Base-by-base conservation (phyloP, 2,329 filamentous ascomycete genomes). In the Fusarium avenaceum region DNA sequence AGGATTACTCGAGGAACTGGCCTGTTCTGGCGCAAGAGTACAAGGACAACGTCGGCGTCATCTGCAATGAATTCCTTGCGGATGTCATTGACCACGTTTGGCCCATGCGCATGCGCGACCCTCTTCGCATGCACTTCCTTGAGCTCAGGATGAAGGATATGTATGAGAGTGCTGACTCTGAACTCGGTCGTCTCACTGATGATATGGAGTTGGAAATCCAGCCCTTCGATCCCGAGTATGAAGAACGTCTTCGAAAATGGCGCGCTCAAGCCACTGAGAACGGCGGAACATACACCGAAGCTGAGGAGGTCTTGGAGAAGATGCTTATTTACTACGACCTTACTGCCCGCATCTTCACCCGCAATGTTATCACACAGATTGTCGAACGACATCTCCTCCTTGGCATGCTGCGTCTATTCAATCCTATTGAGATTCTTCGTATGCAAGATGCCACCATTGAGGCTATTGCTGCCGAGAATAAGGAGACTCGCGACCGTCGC, bases 291-390 rank as follows among this genome's bases (percentile, higher is more conserved):
- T 85, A 84, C 67, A 82, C 80, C 3, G 83, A 86, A 58, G 84
- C 84, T 0, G 82, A 86, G 60, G 84, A 86, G 72, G 83, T 86
- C 0, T 70, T 85, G 26, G 84, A 86, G 73, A 86, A 86, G 78
- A 86, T 85, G 84, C 77, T 86, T 52, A 86, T 86, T 63, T 86
- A 84, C 76, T 86, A 86, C 64, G 83, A 86, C 39, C 79, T 86
- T 10, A 84, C 83, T 3, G 82, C 83, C 8, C 83, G 84, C 71
- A 83, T 82, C 48, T 86, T 85, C 60, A 85, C 83, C 28, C 79
- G 84, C 54, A 86, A 86, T 63, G 80, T 84, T 57, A 85, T 86
- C 54, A 85, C 83, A 0, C 84, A 86, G 60, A 83, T 86, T 0
- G 81, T 84, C 1, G 84, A 86, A 72, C 80, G 84, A 1, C 84